Evolutionary conservation across 331 rosid genomes (phyloP).

Genomic region (Spiraea crenata): DNA sequence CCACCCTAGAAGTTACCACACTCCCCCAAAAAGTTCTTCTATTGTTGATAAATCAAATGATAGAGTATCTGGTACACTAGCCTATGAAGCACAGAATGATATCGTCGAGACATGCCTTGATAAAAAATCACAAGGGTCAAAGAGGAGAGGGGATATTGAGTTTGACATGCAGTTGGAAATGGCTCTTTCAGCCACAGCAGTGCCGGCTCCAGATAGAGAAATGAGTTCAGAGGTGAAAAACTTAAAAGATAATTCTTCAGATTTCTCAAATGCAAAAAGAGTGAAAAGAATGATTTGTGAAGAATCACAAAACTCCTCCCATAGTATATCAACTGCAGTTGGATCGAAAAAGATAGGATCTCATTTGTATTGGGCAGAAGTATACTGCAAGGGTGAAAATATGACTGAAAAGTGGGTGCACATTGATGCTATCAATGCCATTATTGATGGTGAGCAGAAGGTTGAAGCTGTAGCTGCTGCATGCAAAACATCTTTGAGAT

Average conservation of each 20-base stretch:
- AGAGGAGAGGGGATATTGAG: slow-evolving; percentile 91
- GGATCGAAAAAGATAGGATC: slow-evolving; percentile 82
- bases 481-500: slow-evolving; percentile 82
- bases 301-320: slow-evolving; percentile 48
- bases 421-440: slow-evolving; percentile 72
- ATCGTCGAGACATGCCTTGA: slow-evolving; percentile 25
- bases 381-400: slow-evolving; percentile 79
- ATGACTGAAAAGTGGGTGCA: slow-evolving; percentile 97
- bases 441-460: slow-evolving; percentile 83
- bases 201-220: slow-evolving; percentile 36
- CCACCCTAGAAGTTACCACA: slow-evolving; percentile 24
- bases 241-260: slow-evolving; percentile 27
- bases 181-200: slow-evolving; percentile 74
- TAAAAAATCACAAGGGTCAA: slow-evolving; percentile 39
- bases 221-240: slow-evolving; percentile 27
- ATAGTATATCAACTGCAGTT: slow-evolving; percentile 68
- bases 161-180: slow-evolving; percentile 87
- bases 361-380: slow-evolving; percentile 94
- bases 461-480: slow-evolving; percentile 87
- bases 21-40: slow-evolving; percentile 29
- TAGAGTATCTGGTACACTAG: slow-evolving; percentile 27
- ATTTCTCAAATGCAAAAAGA: slow-evolving; percentile 43
- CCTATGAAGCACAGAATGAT: slow-evolving; percentile 36
- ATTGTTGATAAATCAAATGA: slow-evolving; percentile 29
- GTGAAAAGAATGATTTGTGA: slow-evolving; percentile 44